Base-by-base conservation (phyloP, 2,329 filamentous ascomycete species). In the Epichloe amarillans region DNA sequence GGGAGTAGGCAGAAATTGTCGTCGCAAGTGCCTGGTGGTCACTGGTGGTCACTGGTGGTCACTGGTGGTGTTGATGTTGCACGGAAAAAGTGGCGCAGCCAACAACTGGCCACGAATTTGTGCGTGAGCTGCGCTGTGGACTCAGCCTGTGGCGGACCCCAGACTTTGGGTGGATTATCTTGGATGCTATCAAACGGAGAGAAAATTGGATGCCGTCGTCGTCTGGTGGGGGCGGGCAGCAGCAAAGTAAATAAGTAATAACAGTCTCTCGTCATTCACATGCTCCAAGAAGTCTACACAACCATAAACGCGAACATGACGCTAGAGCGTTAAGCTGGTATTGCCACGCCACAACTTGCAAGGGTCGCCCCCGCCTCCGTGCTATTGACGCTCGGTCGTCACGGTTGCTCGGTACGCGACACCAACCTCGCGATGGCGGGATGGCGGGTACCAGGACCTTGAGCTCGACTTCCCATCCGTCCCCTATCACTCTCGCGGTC, bases 291-390 rank as follows among this genome's bases (percentile, higher is more conserved):
- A 2, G 26, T 26, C 21, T 50, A 52, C 40, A 46, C 46, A 33
- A 43, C 7, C 26, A 36, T 41, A 0, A 30, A 40, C 40, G 30
- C 3, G 17, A 41, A 38, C 52, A 56, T 60, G 59, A 62, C 60
- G 57, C 53, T 61, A 59, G 55, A 53, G 39, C 44, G 49, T 59
- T 53, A 61, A 46, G 55, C 52, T 45, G 38, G 45, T n/a, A 11
- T 36, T 48, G 14, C 36, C 46, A 48, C 4, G 26, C 26, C 26
- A 30, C 26, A 30, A 8, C 2, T 26, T 26, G 23, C 23, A 26
- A 26, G 23, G 23, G 23, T 26, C 7, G 8, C 26, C 7, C 23
- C 26, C 26, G 3, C 26, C 26, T 30, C 26, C 26, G 26, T 26
- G 23, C 23, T 26, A 7, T 30, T 8, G 7, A 33, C 26, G 23